Percentiles rank a stretch among this genome's conserved stretches.
phyloP scores from a whole-genome alignment of 1,284 basidiomycete genomes.

The Malassezia pachydermatis region DNA sequence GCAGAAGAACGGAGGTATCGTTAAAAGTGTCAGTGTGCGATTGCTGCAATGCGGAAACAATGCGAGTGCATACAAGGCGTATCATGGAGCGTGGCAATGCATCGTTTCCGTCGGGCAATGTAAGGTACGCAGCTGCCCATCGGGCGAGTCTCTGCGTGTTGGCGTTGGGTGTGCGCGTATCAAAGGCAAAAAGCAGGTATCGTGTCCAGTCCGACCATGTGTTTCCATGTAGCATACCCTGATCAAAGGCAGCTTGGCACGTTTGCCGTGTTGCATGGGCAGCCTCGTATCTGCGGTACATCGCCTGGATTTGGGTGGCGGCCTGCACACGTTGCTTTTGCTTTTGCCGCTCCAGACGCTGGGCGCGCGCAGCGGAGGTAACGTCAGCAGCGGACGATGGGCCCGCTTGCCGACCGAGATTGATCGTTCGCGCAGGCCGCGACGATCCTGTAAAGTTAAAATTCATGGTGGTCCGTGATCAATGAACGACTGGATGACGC shows the following conservation, averaged over 20 bases:
- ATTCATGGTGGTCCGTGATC: slow-evolving; percentile 14
- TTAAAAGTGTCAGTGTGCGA: too few relatives aligned
- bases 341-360: background rate
- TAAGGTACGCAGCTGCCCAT: too few relatives aligned
- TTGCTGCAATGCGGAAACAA: too few relatives aligned
- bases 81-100: too few relatives aligned
- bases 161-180: too few relatives aligned
- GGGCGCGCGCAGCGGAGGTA: slow-evolving; percentile 5
- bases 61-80: too few relatives aligned
- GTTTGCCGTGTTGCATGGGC: background rate
- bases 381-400: slow-evolving; percentile 7
- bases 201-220: too few relatives aligned
- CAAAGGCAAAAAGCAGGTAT: too few relatives aligned
- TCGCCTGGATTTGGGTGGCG: slow-evolving; percentile 14
- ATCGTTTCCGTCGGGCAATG: too few relatives aligned
- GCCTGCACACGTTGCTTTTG: slow-evolving; percentile 1
- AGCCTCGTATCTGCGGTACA: slow-evolving; percentile 3
- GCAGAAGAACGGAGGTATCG: too few relatives aligned
- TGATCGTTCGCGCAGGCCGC: slow-evolving; percentile 11
- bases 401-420: slow-evolving; percentile 5
- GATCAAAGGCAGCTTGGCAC: slow-evolving; percentile 3
- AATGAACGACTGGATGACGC: slow-evolving; percentile 8
- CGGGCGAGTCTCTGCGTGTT: too few relatives aligned
- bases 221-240: background rate
- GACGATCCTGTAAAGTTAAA: slow-evolving; percentile 19